A percentile compares a stretch with the other conserved stretches of the same genome.
phyloP scores from a whole-genome alignment of 331 rosid genomes.

The Prunus yedoensis region DNA sequence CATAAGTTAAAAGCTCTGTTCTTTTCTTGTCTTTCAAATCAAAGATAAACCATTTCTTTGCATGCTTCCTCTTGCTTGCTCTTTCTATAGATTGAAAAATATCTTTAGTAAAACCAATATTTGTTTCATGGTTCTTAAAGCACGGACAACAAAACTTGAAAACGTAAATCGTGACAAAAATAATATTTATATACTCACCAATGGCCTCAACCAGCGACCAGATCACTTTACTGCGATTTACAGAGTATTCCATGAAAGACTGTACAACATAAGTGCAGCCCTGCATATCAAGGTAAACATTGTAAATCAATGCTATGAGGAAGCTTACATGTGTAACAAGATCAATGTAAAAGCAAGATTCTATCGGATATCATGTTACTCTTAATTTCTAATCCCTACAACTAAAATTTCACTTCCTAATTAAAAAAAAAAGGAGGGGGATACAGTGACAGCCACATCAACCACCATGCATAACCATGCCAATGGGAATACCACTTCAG shows the following conservation, averaged over 20 bases:
- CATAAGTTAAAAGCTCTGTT: not conserved
- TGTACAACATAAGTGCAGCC: slow-evolving; percentile 62
- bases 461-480: not conserved
- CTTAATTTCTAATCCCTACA: not conserved
- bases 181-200: slow-evolving; percentile 47
- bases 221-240: slow-evolving; percentile 61
- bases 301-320: slow-evolving; percentile 15
- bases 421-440: not conserved
- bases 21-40: not conserved
- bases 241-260: slow-evolving; percentile 49
- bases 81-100: not conserved
- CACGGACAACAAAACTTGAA: slow-evolving; percentile 6
- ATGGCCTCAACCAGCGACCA: slow-evolving; percentile 74
- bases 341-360: not conserved
- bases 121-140: not conserved
- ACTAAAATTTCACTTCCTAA: not conserved
- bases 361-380: not conserved
- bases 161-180: slow-evolving; percentile 5
- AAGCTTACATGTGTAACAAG: not conserved
- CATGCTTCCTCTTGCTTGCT: not conserved
- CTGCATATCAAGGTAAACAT: slow-evolving; percentile 43
- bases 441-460: not conserved
- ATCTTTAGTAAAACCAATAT: not conserved
- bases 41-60: not conserved
- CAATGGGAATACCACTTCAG: not conserved